Evolutionary conservation across 2,329 filamentous ascomycete species (phyloP).

Genomic region (Albophoma yamanashiensis): DNA sequence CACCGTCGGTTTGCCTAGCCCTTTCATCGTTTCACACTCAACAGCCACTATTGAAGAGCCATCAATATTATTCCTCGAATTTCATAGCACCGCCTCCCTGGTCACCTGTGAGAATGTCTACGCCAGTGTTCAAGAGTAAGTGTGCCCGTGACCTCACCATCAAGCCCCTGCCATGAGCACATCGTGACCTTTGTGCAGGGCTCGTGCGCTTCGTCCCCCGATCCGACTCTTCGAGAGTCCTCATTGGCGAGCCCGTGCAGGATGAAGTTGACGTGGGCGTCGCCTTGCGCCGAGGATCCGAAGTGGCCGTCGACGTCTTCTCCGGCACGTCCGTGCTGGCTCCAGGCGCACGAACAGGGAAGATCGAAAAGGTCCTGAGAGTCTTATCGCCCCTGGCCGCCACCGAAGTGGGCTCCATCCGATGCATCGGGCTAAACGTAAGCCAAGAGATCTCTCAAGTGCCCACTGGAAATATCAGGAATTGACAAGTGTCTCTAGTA

Average conservation of each 20-base stretch:
- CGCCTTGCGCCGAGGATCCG: not conserved
- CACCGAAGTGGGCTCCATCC: not conserved
- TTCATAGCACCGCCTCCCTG: not conserved
- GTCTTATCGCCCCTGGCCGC: not conserved
- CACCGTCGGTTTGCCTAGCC: too few relatives aligned
- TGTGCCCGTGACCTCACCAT: not conserved
- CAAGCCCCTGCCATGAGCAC: not conserved
- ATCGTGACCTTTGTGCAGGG: not conserved
- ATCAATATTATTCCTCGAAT: not conserved
- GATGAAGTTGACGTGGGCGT: not conserved
- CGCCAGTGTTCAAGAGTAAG: not conserved
- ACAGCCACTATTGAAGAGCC: not conserved
- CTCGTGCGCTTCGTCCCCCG: not conserved
- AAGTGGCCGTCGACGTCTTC: not conserved
- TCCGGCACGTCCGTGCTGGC: not conserved
- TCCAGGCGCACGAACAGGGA: not conserved
- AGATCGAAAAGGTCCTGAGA: not conserved
- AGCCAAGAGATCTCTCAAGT: not conserved
- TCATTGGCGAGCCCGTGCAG: not conserved
- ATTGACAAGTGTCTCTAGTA: not conserved
- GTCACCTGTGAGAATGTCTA: not conserved
- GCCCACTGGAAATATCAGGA: not conserved
- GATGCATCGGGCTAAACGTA: not conserved
- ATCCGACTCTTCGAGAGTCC: not conserved
- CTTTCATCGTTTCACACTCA: not conserved